A percentile compares a stretch with the other conserved stretches of the same genome.
These are phyloP conservation scores for Bimuria novae-zelandiae DNA, from an alignment of 2,329 filamentous ascomycete genomes.

Conservation along the genomic window DNA sequence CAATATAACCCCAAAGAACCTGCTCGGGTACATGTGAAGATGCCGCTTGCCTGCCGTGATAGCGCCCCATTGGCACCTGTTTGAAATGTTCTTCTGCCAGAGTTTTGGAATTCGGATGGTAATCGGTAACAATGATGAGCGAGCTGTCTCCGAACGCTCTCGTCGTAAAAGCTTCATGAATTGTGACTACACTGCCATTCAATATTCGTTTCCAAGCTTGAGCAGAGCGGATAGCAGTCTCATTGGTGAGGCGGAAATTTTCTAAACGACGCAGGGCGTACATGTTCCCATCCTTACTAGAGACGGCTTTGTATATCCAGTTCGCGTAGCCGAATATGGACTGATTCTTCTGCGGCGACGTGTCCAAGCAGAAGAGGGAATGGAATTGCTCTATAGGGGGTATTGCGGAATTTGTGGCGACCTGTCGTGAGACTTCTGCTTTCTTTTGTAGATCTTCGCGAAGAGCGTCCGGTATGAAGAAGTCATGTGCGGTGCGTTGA, in stretches of 20 bases:
- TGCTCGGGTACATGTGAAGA: constrained; percentile 63
- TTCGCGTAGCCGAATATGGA: constrained; percentile 84
- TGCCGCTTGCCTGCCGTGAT: constrained; percentile 43
- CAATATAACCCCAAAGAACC: constrained; percentile 87
- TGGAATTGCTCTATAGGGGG: constrained; percentile 86
- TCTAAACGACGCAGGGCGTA: constrained; percentile 88
- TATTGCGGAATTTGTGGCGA: constrained; percentile 77
- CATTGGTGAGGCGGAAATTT: constrained; percentile 85
- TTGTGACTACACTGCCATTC: constrained; percentile 80
- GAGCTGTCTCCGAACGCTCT: constrained; percentile 93
- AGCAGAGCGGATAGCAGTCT: constrained; percentile 82
- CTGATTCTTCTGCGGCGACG: constrained; percentile 75
- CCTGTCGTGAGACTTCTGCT: constrained; percentile 80
- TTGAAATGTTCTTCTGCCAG: constrained; percentile 80
- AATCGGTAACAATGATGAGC: constrained; percentile 90
- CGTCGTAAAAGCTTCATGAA: constrained; percentile 92
- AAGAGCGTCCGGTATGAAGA: constrained; percentile 86
- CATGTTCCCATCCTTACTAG: constrained; percentile 83
- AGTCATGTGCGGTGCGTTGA: constrained; percentile 84
- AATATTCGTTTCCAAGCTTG: constrained; percentile 87
- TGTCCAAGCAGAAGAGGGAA: constrained; percentile 87
- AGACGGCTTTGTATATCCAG: constrained; percentile 95
- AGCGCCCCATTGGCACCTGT: constrained; percentile 38
- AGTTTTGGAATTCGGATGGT: constrained; percentile 88
- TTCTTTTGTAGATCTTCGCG: constrained; percentile 90